phyloP scores from a whole-genome alignment of 495 filamentous ascomycete genomes.

The Chaetomidium leptoderma region DNA sequence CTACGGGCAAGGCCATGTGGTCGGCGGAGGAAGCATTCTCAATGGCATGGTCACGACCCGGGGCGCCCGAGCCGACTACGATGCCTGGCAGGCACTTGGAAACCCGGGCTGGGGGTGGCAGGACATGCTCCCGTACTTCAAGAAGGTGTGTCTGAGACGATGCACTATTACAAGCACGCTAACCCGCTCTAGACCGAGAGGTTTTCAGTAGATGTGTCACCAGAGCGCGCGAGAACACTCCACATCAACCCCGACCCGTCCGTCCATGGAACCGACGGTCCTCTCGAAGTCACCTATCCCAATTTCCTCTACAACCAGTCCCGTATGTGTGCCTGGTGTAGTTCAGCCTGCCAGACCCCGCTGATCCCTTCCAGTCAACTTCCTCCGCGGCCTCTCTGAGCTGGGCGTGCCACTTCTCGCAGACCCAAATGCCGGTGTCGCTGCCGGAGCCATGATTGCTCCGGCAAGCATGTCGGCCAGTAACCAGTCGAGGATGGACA shows the following conservation, averaged over 20 bases:
- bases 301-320: slow-evolving; percentile 47
- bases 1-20: slow-evolving; percentile 39
- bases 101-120: slow-evolving; percentile 63
- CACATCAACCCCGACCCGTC: slow-evolving; percentile 38
- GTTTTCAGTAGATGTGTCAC: slow-evolving; percentile 19
- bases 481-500: slow-evolving; percentile 50
- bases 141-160: slow-evolving; percentile 38
- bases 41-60: slow-evolving; percentile 47
- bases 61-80: slow-evolving; percentile 47
- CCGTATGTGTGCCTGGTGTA: slow-evolving; percentile 29
- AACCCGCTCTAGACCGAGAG: slow-evolving; percentile 19
- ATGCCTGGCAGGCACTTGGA: slow-evolving; percentile 56
- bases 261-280: slow-evolving; percentile 39
- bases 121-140: slow-evolving; percentile 55
- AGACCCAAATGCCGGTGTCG: slow-evolving; percentile 46
- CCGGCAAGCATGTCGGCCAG: slow-evolving; percentile 43
- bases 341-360: background rate
- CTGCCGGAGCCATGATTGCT: slow-evolving; percentile 45
- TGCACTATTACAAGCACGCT: background rate
- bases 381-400: slow-evolving; percentile 46
- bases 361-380: slow-evolving; percentile 40
- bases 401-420: slow-evolving; percentile 46
- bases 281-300: slow-evolving; percentile 51
- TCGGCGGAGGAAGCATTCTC: slow-evolving; percentile 47
- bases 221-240: slow-evolving; percentile 20